These are phyloP conservation scores for Backusella tuberculispora DNA, from an alignment of 192 early-diverging fungal species.

Conservation along the genomic window DNA sequence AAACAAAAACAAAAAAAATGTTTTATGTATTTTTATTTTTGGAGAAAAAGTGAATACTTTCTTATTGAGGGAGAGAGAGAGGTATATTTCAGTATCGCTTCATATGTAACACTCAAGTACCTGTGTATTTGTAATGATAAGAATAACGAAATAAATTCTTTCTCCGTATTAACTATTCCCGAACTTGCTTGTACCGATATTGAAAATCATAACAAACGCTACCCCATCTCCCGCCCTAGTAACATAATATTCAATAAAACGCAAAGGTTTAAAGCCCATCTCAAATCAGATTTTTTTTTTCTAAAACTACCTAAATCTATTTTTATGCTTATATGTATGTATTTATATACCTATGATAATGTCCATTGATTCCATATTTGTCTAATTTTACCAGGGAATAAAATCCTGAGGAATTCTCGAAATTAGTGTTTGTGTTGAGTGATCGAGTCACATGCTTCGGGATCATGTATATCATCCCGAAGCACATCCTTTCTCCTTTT, in stretches of 20 bases:
- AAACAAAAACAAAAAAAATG: too few species aligned
- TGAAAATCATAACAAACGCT: slow-evolving; percentile 15
- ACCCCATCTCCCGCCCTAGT: not conserved
- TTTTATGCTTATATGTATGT: not conserved
- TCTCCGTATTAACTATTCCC: not conserved
- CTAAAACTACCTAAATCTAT: not conserved
- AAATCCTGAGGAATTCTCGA: slow-evolving; percentile 8
- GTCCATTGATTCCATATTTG: not conserved
- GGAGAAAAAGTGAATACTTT: too few species aligned
- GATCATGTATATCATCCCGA: not conserved
- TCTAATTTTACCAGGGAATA: not conserved
- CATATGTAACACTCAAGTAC: slow-evolving; percentile 9
- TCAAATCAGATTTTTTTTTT: not conserved
- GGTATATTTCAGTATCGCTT: not conserved
- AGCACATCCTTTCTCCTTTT: slow-evolving; percentile 7
- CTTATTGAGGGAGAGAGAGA: not conserved
- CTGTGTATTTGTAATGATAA: slow-evolving; percentile 7
- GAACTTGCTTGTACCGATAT: not conserved
- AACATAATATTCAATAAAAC: not conserved
- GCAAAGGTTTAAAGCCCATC: not conserved
- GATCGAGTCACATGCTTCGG: slow-evolving; percentile 17
- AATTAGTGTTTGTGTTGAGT: slow-evolving; percentile 2
- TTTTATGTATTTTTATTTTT: not conserved
- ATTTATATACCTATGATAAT: not conserved
- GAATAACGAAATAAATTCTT: slow-evolving; percentile 13